Evolutionary conservation across 176 grass and related monocot species (phyloP).

Genomic region (Cocos nucifera): DNA sequence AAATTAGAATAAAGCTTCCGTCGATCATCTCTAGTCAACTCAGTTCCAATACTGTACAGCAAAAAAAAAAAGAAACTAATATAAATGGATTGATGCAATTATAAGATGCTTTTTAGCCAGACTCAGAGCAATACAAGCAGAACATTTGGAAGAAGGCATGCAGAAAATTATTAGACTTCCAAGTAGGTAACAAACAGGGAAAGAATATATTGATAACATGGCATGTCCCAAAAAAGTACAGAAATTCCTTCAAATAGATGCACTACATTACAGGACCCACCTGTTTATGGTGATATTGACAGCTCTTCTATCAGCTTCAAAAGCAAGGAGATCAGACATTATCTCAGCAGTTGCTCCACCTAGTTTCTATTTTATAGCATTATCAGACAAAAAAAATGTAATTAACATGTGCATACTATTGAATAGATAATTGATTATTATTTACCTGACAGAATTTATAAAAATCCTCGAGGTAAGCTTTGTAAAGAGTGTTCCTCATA

Average conservation of each 20-base stretch:
- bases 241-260: neutral
- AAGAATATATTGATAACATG: too few species aligned
- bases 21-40: conserved; percentile 95
- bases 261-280: conserved; percentile 13
- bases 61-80: neutral
- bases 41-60: conserved; percentile 79
- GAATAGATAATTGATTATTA: too few species aligned
- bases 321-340: conserved; percentile 93
- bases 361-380: conserved; percentile 60
- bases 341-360: conserved; percentile 96
- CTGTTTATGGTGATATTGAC: conserved; percentile 98
- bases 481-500: conserved; percentile 99
- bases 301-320: conserved; percentile 96
- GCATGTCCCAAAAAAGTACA: neutral
- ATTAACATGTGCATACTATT: neutral
- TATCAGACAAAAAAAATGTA: conserved; percentile 13
- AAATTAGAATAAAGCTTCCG: conserved; percentile 94
- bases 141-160: too few species aligned
- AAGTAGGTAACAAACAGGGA: too few species aligned
- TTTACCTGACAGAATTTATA: conserved; percentile 87
- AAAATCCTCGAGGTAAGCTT: conserved; percentile 98
- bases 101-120: too few species aligned
- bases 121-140: too few species aligned
- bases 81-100: neutral
- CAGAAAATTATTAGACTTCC: too few species aligned